phyloP scores from a whole-genome alignment of 805 yeast species.

The Brettanomyces sp. region DNA sequence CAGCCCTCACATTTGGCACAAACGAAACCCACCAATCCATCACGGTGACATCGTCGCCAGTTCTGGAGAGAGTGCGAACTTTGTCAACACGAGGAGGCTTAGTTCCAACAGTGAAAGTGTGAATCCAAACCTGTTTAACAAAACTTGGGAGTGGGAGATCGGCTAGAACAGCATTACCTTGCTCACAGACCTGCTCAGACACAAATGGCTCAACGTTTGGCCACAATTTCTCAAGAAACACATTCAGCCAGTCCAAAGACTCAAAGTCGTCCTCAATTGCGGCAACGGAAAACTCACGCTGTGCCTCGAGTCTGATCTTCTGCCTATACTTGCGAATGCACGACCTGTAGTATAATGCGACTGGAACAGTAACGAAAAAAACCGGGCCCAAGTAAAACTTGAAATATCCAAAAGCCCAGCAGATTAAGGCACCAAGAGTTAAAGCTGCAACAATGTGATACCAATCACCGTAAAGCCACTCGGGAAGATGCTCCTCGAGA shows the following conservation, averaged over 20 bases:
- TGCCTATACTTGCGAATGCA: conserved; percentile 75
- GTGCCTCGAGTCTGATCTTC: conserved; percentile 65
- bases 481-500: conserved; percentile 69
- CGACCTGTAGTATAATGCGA: conserved; percentile 69
- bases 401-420: conserved; percentile 74
- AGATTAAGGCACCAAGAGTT: conserved; percentile 55
- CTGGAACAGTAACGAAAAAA: conserved; percentile 56
- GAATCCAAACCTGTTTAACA: conserved; percentile 75
- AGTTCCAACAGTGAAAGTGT: conserved; percentile 84
- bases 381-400: conserved; percentile 74
- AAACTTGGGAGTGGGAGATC: conserved; percentile 74
- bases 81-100: conserved; percentile 91
- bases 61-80: conserved; percentile 83
- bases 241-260: conserved; percentile 92
- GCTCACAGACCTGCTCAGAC: conserved; percentile 76
- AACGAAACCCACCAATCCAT: conserved; percentile 96
- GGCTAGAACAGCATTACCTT: conserved; percentile 76
- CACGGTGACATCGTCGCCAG: conserved; percentile 87
- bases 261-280: conserved; percentile 84
- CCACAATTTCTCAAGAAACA: conserved; percentile 89
- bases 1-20: conserved; percentile 84
- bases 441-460: conserved; percentile 78
- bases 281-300: conserved; percentile 75
- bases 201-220: conserved; percentile 79
- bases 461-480: conserved; percentile 87